Base-by-base conservation (phyloP, 2,329 filamentous ascomycete genomes). In the Fusarium sp. region DNA sequence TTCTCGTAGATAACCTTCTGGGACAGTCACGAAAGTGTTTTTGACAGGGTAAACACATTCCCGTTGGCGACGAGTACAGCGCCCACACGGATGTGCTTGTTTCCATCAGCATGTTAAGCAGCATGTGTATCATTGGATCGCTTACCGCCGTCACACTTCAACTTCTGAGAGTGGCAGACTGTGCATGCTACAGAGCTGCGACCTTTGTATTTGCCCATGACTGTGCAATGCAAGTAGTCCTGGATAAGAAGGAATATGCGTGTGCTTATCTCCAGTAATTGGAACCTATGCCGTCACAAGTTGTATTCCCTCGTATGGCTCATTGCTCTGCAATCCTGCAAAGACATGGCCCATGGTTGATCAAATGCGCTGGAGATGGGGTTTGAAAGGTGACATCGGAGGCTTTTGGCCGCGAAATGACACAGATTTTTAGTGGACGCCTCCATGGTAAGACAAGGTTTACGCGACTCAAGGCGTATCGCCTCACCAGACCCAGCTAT, bases 91-190 rank as follows among this genome's bases (percentile, higher is more conserved):
- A 33, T 46, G n/a, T 15, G 44, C 44, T 46, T 13, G 4, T 31
- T 31, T 31, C n/a, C 7, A 20, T 46, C 15, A 46, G 44, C 15
- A 33, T 18, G 5, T 15, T 8, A 2, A 33, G 10, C 5, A n/a
- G 6, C 6, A 15, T 7, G 15, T 31, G 28, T 31, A 33, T 33
- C n/a, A 31, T n/a, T 14, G 18, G 26, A 14, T 7, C 31, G n/a
- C 44, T 46, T 46, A 46, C 44, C 44, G 15, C 44, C 44, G 7
- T 46, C 26, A 18, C 44, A 46, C 24, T 46, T 46, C 9, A 46
- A 18, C 15, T 46, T 46, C n/a, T 46, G 44, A 13, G 44, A 46
- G n/a, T 33, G 44, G 14, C 44, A 46, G 13, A 46, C 44, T 31
- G 44, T 46, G 26, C 44, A 46, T 31, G 24, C 44, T 46, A 46